A percentile compares a stretch with the other conserved stretches of the same genome.
Conservation (phyloP, 1,284 basidiomycete species). For the Irpex sp. region DNA sequence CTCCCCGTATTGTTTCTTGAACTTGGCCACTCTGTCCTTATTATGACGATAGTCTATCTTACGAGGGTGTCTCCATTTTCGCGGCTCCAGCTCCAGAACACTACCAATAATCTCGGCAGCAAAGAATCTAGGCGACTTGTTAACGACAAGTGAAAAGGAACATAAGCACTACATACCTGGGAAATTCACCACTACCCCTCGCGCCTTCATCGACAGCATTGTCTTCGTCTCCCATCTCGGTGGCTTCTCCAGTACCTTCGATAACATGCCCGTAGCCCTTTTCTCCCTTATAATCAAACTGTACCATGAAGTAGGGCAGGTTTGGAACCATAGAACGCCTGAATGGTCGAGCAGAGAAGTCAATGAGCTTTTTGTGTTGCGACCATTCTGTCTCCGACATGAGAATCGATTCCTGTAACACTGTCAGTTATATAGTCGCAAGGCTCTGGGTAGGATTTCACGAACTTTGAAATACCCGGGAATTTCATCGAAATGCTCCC, state of each 20-base stretch:
- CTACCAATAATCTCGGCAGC: constrained; percentile 95
- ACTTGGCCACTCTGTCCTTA: constrained; percentile 64
- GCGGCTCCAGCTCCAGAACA: constrained; percentile 84
- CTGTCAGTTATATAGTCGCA: background rate
- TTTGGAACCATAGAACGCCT: constrained; percentile 92
- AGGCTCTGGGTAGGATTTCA: background rate
- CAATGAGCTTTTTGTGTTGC: constrained; percentile 94
- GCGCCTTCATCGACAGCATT: constrained; percentile 76
- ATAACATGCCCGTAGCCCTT: constrained; percentile 98
- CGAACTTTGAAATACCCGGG: constrained; percentile 91
- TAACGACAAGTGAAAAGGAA: background rate
- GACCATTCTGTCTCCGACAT: constrained; percentile 95
- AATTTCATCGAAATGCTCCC: constrained; percentile 78
- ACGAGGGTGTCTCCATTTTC: constrained; percentile 81
- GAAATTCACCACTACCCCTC: constrained; percentile 86
- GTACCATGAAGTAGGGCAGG: constrained; percentile 97
- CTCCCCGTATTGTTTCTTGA: constrained; percentile 65
- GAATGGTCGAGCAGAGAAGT: constrained; percentile 87
- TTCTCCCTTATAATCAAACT: constrained; percentile 96
- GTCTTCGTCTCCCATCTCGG: constrained; percentile 62
- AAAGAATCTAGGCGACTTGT: constrained; percentile 66
- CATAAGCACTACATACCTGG: constrained; percentile 52
- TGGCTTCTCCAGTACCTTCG: constrained; percentile 76
- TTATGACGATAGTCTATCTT: constrained; percentile 70
- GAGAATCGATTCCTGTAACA: constrained; percentile 80